Percentiles rank a stretch among this genome's conserved stretches.
phyloP scores from a whole-genome alignment of 2,329 filamentous ascomycete genomes.

The Xylariaceae sp. region DNA sequence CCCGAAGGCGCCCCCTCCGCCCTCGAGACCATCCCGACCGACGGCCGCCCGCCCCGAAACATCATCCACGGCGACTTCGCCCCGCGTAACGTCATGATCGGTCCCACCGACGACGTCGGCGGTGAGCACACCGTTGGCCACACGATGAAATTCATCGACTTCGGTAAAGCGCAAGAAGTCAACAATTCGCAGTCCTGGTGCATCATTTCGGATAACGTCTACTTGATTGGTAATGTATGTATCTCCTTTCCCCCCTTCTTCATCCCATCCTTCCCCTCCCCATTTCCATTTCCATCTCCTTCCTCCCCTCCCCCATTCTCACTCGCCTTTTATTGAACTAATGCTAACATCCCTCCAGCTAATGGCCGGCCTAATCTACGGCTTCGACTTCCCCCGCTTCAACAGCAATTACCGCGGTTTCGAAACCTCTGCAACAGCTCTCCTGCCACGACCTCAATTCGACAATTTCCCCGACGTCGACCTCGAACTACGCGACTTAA shows the following conservation, averaged over 20 bases:
- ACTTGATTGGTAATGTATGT: background rate
- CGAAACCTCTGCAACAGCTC: background rate
- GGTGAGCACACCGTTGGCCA: background rate
- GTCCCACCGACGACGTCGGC: background rate
- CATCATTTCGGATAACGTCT: background rate
- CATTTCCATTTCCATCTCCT: background rate
- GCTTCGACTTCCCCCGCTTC: no score
- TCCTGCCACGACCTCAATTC: background rate
- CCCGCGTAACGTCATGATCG: slow-evolving; percentile 10
- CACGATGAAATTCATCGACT: slow-evolving; percentile 11
- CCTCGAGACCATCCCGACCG: slow-evolving; percentile 4
- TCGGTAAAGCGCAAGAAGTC: background rate
- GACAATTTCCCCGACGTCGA: background rate
- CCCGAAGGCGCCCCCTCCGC: background rate
- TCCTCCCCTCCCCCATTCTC: background rate
- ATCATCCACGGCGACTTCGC: slow-evolving; percentile 1
- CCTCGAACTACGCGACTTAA: background rate
- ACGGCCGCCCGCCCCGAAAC: background rate
- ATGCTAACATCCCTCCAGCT: no score
- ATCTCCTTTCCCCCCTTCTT: background rate
- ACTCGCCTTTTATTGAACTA: no score
- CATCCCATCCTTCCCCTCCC: background rate
- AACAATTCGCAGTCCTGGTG: background rate
- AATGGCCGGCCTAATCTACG: no score
- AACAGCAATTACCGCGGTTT: background rate